phyloP scores from a whole-genome alignment of 169 alveolate species.

The Eimeria necatrix region DNA sequence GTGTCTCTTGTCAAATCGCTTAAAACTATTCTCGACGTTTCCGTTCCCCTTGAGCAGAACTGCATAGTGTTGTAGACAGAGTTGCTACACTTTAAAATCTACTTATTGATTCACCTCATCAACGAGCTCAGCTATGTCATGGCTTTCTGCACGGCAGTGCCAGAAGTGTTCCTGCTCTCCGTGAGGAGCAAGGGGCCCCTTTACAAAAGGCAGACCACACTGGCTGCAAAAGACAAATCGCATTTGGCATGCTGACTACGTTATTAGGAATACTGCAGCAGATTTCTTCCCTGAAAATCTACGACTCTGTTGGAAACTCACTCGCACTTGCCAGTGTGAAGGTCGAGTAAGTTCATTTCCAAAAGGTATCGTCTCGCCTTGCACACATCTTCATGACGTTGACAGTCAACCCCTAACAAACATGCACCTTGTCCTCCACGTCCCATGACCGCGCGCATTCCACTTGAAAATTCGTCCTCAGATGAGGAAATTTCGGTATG shows the following conservation, averaged over 20 bases:
- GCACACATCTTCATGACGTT: slow-evolving; percentile 52
- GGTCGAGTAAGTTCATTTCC: slow-evolving; percentile 25
- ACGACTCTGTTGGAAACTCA: background rate
- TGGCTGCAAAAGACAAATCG: background rate
- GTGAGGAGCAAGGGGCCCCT: slow-evolving; percentile 66
- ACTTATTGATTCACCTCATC: background rate
- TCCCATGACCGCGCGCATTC: too few species aligned
- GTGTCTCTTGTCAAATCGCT: too few species aligned
- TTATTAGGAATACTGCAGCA: too few species aligned
- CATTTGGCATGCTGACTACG: background rate
- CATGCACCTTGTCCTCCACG: too few species aligned
- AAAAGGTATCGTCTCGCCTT: slow-evolving; percentile 22
- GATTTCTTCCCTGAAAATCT: too few species aligned
- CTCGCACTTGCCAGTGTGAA: slow-evolving; percentile 45
- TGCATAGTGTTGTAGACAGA: too few species aligned
- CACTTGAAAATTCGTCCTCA: too few species aligned
- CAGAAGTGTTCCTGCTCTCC: slow-evolving; percentile 48
- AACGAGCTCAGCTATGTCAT: slow-evolving; percentile 55
- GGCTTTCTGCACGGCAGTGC: slow-evolving; percentile 67
- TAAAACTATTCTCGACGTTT: too few species aligned
- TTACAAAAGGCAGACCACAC: slow-evolving; percentile 30
- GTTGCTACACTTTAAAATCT: too few species aligned
- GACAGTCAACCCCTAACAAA: slow-evolving; percentile 19
- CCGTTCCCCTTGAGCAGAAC: too few species aligned
- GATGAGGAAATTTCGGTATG: too few species aligned